A percentile compares a stretch with the other conserved stretches of the same genome.
phyloP scores from a whole-genome alignment of 805 yeast genomes.

The Kodamaea kaohsiungensis region DNA sequence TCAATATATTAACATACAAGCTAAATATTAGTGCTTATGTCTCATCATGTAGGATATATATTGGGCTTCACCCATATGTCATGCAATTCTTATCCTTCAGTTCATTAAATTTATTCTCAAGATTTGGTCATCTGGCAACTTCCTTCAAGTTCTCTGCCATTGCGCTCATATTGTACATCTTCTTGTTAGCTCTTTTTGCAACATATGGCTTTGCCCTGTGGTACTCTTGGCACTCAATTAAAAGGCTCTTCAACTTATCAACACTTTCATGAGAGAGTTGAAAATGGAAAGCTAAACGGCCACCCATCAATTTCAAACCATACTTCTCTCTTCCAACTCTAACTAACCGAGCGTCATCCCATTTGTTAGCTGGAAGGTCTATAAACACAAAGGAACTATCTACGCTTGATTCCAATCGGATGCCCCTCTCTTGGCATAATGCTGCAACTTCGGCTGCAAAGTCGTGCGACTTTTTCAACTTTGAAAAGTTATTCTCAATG shows the following conservation, averaged over 20 bases:
- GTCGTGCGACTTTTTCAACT: slow-evolving; percentile 51
- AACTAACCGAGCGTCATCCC: slow-evolving; percentile 57
- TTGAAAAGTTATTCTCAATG: slow-evolving; percentile 68
- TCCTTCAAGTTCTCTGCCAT: slow-evolving; percentile 2
- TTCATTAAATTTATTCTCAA: background rate
- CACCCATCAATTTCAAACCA: slow-evolving; percentile 66
- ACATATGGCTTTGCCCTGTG: slow-evolving; percentile 12
- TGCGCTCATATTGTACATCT: slow-evolving; percentile 16
- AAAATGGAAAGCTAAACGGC: slow-evolving; percentile 79
- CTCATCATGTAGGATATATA: background rate
- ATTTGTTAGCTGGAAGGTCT: slow-evolving; percentile 53
- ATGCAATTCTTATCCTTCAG: too few species aligned
- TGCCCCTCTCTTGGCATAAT: slow-evolving; percentile 53
- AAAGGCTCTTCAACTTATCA: slow-evolving; percentile 46
- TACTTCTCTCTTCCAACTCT: slow-evolving; percentile 54
- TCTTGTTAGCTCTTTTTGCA: slow-evolving; percentile 9
- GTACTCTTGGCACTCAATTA: slow-evolving; percentile 48
- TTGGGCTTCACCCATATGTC: too few species aligned
- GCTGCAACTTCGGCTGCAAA: slow-evolving; percentile 53
- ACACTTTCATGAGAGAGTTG: slow-evolving; percentile 35
- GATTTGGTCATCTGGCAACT: background rate
- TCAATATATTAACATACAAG: too few species aligned
- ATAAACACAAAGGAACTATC: slow-evolving; percentile 83
- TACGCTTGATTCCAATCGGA: slow-evolving; percentile 68
- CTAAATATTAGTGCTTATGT: background rate